phyloP scores from a whole-genome alignment of 2,329 filamentous ascomycete species.

The Knufia petricola region DNA sequence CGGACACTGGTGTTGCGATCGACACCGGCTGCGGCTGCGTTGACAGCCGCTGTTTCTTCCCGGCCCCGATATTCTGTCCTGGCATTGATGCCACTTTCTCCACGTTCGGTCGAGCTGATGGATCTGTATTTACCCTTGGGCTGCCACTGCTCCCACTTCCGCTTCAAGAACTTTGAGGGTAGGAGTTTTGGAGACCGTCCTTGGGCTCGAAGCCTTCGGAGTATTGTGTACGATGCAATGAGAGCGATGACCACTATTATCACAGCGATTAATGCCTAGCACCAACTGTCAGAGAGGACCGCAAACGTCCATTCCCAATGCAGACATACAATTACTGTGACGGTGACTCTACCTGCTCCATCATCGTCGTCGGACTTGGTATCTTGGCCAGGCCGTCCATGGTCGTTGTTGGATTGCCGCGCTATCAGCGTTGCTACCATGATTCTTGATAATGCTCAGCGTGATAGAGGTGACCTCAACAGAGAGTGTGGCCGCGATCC shows the following conservation, averaged over 20 bases:
- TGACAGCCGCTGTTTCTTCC: constrained; percentile 1
- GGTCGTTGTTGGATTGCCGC: no score
- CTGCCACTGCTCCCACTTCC: constrained; percentile 20
- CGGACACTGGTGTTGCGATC: constrained; percentile 79
- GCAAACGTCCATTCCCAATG: neutral
- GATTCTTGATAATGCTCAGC: neutral
- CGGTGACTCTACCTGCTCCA: neutral
- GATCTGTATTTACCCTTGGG: constrained; percentile 19
- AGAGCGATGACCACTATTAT: constrained; percentile 12
- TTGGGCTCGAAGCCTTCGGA: constrained; percentile 15
- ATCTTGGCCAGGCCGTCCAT: no score
- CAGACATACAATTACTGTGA: constrained; percentile 4
- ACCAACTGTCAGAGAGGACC: neutral
- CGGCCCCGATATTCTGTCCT: neutral
- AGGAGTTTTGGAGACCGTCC: constrained; percentile 17
- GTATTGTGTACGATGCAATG: constrained; percentile 9
- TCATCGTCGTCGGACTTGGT: neutral
- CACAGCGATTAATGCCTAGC: constrained; percentile 14
- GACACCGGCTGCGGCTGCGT: constrained; percentile 37
- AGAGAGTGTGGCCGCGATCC: no score
- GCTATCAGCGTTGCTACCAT: neutral
- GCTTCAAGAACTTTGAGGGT: constrained; percentile 15
- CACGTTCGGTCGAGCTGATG: constrained; percentile 3
- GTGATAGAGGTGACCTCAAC: neutral
- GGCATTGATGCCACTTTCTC: constrained; percentile 1